Evolutionary conservation across 345 rosid genomes (phyloP), one percentile per base, ranked within the genome.

Genomic region (Gossypium raimondii): DNA sequence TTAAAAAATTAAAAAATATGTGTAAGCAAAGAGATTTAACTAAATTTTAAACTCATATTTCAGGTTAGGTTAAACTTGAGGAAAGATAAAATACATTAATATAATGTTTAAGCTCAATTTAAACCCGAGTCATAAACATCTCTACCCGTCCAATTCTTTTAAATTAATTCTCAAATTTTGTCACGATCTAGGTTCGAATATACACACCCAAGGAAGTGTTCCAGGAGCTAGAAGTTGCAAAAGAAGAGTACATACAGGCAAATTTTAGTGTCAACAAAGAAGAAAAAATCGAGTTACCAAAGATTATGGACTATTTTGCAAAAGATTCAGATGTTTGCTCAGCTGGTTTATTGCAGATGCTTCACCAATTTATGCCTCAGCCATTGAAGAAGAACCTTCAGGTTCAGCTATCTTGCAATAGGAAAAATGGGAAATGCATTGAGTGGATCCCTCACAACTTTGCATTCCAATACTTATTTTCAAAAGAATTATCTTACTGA

Each of bases 361-460:
- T 90, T 8, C 79, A 79, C 41, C 84, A 83, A 58, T 68, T 57
- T 48, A 51, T 87, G 76, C 87, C 94, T 2, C 76, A 74, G 58
- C 80, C 83, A 56, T 57, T 76, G 76, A 83, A 77, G 80, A 87
- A 79, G 73, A 87, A 73, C 77, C 73, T 85, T 51, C 82, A 51
- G 51, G 71, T 85, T 51, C 82, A 51, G 51, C 65, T 29, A 2
- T 72, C 64, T 45, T 84, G 82, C 64, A 72, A 75, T 67, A 85
- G 84, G 52, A 87, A 83, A 79, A 67, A 75, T 34, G 72, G 84
- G 68, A 89, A 85, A 78, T 59, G 5, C 75, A 78, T 90, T 0
- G 86, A 89, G 61, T 93, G 97, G 97, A 76, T 83, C 45, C 87
- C 93, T 57, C 97, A 91, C 77, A 91, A 86, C 84, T 91, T 87